A percentile compares a stretch with the other conserved stretches of the same genome.
These are phyloP conservation scores for Agrocybe pediades DNA, from an alignment of 768 basidiomycete species.

Conservation along the genomic window DNA sequence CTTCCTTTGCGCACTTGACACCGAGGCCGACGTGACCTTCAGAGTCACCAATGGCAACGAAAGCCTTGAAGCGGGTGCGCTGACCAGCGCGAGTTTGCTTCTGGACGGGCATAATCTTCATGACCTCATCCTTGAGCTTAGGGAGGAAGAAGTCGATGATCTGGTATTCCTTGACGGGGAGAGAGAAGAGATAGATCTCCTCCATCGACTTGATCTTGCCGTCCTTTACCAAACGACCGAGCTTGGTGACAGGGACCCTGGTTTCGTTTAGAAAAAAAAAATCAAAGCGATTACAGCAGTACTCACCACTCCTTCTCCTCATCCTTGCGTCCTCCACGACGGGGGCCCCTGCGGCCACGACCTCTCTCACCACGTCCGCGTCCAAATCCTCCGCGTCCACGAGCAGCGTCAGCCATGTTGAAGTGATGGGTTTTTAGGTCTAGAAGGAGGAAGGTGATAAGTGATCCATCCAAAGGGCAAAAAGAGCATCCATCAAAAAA, in stretches of 20 bases:
- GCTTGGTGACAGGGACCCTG: constrained; percentile 98
- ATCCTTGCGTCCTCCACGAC: constrained; percentile 97
- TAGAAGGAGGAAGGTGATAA: constrained; percentile 20
- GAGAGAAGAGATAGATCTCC: constrained; percentile 99
- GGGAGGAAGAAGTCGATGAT: constrained; percentile 99
- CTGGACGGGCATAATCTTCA: constrained; percentile 99
- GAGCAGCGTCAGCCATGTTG: constrained; percentile 79
- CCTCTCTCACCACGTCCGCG: constrained; percentile 93
- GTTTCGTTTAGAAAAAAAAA: neutral
- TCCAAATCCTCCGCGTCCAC: constrained; percentile 76
- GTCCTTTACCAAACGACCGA: constrained; percentile 98
- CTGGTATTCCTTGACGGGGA: constrained; percentile 99
- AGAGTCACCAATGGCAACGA: constrained; percentile 98
- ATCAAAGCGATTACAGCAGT: neutral
- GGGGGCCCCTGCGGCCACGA: constrained; percentile 85
- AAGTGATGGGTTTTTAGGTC: constrained; percentile 23
- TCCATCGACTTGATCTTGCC: constrained; percentile 99
- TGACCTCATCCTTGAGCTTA: constrained; percentile 99
- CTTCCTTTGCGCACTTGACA: constrained; percentile 99
- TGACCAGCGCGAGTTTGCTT: constrained; percentile 99
- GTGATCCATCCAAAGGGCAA: constrained; percentile 40
- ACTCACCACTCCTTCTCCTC: constrained; percentile 99
- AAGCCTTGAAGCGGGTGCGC: constrained; percentile 99
- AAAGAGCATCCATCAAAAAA: constrained; percentile 53
- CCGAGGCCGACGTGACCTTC: constrained; percentile 99